Percentiles rank a stretch among this genome's conserved stretches.
phyloP scores from a whole-genome alignment of 805 yeast species.

The Gaillardinia entomophila region DNA sequence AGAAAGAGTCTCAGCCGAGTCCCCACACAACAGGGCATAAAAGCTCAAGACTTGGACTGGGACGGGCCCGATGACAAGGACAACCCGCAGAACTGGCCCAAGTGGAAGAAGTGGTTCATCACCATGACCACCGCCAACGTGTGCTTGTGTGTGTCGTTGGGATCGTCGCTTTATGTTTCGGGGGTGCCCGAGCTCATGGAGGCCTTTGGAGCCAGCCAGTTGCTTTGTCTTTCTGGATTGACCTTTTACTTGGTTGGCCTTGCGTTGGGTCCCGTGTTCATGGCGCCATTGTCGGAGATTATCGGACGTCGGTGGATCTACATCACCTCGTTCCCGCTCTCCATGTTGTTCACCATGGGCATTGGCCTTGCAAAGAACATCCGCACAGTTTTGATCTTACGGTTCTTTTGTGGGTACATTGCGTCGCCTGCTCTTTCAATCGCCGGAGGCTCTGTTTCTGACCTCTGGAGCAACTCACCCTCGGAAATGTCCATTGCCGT shows the following conservation, averaged over 20 bases:
- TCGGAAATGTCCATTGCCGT: conserved; percentile 66
- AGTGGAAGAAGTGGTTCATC: conserved; percentile 55
- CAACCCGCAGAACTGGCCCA: conserved; percentile 67
- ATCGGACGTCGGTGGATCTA: conserved; percentile 65
- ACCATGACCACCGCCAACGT: conserved; percentile 60
- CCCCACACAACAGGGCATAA: conserved; percentile 3
- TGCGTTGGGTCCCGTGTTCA: conserved; percentile 63
- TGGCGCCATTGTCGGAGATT: conserved; percentile 69
- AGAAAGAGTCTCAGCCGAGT: background rate
- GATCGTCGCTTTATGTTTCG: conserved; percentile 66
- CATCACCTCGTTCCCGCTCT: conserved; percentile 51
- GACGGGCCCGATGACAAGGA: conserved; percentile 57
- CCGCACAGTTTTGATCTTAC: conserved; percentile 53
- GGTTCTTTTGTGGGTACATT: conserved; percentile 70
- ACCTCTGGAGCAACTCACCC: conserved; percentile 55
- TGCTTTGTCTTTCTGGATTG: conserved; percentile 60
- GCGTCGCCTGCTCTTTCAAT: conserved; percentile 82
- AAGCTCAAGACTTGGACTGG: conserved; percentile 39
- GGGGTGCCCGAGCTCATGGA: conserved; percentile 52
- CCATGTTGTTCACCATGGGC: conserved; percentile 71
- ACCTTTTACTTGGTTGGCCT: conserved; percentile 68
- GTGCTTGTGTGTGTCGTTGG: conserved; percentile 68
- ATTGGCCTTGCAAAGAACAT: conserved; percentile 62
- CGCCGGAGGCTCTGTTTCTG: conserved; percentile 80
- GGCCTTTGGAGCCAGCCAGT: conserved; percentile 50